Base-by-base conservation (phyloP, 164 flowering plant genomes). In the Vitis amurensis region DNA sequence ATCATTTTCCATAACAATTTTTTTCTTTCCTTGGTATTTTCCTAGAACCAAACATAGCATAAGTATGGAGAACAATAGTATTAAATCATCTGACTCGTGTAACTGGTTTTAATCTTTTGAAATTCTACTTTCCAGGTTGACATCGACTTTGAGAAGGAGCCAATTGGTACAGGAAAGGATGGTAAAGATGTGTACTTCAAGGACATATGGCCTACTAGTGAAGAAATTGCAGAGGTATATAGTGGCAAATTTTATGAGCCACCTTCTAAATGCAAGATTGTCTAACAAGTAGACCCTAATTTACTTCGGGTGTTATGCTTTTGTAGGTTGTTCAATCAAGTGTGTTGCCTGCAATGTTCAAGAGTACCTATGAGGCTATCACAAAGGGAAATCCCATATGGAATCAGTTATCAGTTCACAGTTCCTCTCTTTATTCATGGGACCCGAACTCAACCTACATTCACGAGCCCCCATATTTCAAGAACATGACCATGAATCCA, bases 201-300 rank as follows among this genome's bases (percentile, higher is more conserved):
- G 82, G 97, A 94, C 80, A 91, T 94, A 66, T 94, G 98, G 98
- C 97, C 98, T 62, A 74, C 94, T 2, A 87, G 83, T 49, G 89
- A 91, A 75, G 98, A 93, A 86, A 70, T 93, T 66, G 91, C 98
- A 23, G 80, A 91, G 84, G 98, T 74, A 77, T 66, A 62, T 16
- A 37, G 6, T 37, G 4, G 44, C 7, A 37, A 63, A 16, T 68
- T 44, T 14, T 13, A 37, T 48, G 55, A 27, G 49, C 4, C 52
- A 1, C 55, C 5, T 3, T 58, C 9, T 50, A 11, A 56, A 6
- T 51, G 4, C 44, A 37, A 37, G 44, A 37, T 37, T 37, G 44
- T 86, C 75, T 73, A 76, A 76, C 50, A 59, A 13, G 12, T 29
- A 52, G 29, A 48, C 48, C 50, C 37, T n/a, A 48, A 55, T 71